Percentiles rank a stretch among this genome's conserved stretches.
Evolutionary conservation across 2,329 filamentous ascomycete genomes (phyloP).

Genomic region (Cryoendolithus antarcticus): DNA sequence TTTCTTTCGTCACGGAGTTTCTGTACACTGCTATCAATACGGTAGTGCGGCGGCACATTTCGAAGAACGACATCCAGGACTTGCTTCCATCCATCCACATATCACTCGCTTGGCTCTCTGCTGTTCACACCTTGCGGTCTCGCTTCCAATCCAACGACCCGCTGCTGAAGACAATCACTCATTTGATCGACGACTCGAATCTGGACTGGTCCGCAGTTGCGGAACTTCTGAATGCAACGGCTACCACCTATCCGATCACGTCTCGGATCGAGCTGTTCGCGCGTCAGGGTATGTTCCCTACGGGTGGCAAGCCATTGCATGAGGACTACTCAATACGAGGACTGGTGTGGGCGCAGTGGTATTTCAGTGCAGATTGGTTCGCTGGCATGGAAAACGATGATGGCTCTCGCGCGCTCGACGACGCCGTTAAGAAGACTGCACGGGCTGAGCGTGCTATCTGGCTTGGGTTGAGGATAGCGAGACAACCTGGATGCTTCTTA

Average conservation of each 20-base stretch:
- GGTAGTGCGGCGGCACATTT: slow-evolving; percentile 8
- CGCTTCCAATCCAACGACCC: slow-evolving; percentile 7
- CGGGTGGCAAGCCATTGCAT: slow-evolving; percentile 43
- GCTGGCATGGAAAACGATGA: slow-evolving; percentile 53
- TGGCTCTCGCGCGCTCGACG: slow-evolving; percentile 48
- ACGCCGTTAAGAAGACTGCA: slow-evolving; percentile 43
- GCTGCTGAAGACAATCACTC: slow-evolving; percentile 21
- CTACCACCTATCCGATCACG: slow-evolving; percentile 22
- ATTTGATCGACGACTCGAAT: background rate
- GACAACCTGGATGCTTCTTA: slow-evolving; percentile 1
- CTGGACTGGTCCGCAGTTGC: slow-evolving; percentile 38
- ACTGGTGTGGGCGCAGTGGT: slow-evolving; percentile 46
- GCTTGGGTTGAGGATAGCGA: slow-evolving; percentile 3
- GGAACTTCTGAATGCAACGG: slow-evolving; percentile 41
- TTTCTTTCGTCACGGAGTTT: slow-evolving; percentile 6
- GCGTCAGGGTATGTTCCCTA: slow-evolving; percentile 26
- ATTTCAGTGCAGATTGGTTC: slow-evolving; percentile 51
- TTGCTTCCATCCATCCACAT: slow-evolving; percentile 49
- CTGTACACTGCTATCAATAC: slow-evolving; percentile 2
- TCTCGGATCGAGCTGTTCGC: slow-evolving; percentile 26
- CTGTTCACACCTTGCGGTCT: slow-evolving; percentile 7
- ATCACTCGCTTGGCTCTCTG: slow-evolving; percentile 46
- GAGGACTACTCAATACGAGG: slow-evolving; percentile 60
- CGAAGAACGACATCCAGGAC: slow-evolving; percentile 34
- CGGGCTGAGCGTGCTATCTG: slow-evolving; percentile 8